Conservation (phyloP, 257 asterid genomes). For the Parsonsia alboflavescens region DNA sequence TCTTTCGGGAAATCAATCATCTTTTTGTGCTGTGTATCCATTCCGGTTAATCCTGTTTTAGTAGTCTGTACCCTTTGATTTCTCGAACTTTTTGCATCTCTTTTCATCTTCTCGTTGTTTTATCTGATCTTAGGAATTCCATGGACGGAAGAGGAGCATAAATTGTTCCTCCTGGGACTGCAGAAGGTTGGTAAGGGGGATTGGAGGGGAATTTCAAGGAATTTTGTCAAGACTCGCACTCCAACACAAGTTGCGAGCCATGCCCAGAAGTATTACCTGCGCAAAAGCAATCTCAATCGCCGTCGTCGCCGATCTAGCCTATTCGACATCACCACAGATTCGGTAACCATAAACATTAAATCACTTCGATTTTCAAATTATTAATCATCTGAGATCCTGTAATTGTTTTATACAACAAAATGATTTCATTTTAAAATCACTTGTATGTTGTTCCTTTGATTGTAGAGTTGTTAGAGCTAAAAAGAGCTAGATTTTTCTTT, state of each 20-base stretch:
- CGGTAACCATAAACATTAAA: slow-evolving; percentile 40
- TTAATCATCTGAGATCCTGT: neutral
- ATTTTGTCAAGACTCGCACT: slow-evolving; percentile 79
- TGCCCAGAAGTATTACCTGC: slow-evolving; percentile 85
- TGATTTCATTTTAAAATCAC: neutral
- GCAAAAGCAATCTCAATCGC: slow-evolving; percentile 62
- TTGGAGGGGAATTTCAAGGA: slow-evolving; percentile 87
- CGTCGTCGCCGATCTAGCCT: slow-evolving; percentile 93
- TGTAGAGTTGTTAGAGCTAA: neutral
- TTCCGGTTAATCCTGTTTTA: no score
- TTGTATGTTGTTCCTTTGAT: neutral
- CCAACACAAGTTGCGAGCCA: slow-evolving; percentile 98
- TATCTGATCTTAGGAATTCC: slow-evolving; percentile 55
- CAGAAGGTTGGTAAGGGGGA: slow-evolving; percentile 82
- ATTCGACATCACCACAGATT: slow-evolving; percentile 77
- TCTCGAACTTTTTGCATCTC: neutral
- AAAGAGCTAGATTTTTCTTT: no score
- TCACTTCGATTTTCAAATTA: neutral
- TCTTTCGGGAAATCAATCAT: no score
- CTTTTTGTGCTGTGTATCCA: no score
- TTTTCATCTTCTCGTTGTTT: neutral
- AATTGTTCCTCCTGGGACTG: slow-evolving; percentile 71
- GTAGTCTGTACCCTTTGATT: no score
- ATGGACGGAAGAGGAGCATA: slow-evolving; percentile 93
- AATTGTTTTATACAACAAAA: neutral